These are phyloP conservation scores for Stephania japonica DNA, from an alignment of 164 flowering plant species.

Conservation along the genomic window DNA sequence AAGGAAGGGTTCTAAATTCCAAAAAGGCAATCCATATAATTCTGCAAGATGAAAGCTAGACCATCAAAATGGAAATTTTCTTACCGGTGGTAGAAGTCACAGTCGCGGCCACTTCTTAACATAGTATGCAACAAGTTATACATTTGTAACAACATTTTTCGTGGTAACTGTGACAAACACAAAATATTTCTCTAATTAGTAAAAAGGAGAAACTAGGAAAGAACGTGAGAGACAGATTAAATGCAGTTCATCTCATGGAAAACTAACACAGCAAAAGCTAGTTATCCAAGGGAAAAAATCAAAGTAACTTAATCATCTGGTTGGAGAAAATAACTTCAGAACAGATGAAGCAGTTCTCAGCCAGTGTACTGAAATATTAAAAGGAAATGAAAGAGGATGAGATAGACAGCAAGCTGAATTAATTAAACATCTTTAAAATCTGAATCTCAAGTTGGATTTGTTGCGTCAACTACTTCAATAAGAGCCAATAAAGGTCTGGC, in stretches of 20 bases:
- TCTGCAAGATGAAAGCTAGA: neutral
- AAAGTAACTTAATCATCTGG: neutral
- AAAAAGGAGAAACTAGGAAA: neutral
- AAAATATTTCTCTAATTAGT: constrained; percentile 5
- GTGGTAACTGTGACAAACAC: constrained; percentile 61
- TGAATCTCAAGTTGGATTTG: neutral
- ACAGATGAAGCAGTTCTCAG: neutral
- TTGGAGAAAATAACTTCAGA: neutral
- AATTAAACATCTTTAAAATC: too few relatives aligned
- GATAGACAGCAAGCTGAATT: neutral
- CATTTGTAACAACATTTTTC: constrained; percentile 92
- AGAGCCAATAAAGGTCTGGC: neutral
- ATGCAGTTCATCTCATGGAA: neutral
- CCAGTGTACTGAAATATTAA: neutral
- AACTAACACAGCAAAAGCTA: neutral
- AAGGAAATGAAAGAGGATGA: neutral
- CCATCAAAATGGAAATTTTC: constrained; percentile 6
- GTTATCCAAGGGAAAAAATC: neutral
- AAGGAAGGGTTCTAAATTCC: neutral
- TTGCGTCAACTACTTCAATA: neutral
- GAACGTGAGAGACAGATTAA: neutral
- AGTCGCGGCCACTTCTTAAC: constrained; percentile 76
- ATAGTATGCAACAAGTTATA: constrained; percentile 84
- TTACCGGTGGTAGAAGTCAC: constrained; percentile 93
- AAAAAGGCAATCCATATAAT: neutral